Evolutionary conservation across 257 asterid genomes (phyloP).

Genomic region (Solanum phureja): DNA sequence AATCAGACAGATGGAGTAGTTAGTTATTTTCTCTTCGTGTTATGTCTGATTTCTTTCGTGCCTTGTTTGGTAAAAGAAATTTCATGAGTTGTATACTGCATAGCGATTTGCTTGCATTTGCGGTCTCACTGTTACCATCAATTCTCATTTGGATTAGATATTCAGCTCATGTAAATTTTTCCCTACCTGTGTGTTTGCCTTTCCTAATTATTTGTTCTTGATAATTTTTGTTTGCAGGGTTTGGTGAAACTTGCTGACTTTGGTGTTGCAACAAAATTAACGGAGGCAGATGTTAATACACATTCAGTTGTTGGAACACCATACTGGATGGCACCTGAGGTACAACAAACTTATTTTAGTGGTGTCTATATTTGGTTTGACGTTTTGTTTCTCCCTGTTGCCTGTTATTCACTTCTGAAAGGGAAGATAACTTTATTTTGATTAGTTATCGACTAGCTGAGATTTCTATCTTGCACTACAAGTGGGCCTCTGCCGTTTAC

Average conservation of each 20-base stretch:
- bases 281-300: constrained; percentile 88
- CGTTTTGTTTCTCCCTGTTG: neutral
- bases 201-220: neutral
- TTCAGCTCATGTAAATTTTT: neutral
- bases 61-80: neutral
- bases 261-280: constrained; percentile 95
- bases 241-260: constrained; percentile 99
- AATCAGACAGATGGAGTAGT: neutral
- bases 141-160: neutral
- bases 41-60: neutral
- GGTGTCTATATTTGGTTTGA: neutral
- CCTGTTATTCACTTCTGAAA: neutral
- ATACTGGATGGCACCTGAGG: constrained; percentile 99
- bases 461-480: neutral
- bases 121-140: neutral
- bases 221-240: constrained; percentile 66
- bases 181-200: neutral
- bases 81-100: neutral
- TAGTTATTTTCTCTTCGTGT: neutral
- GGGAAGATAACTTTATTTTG: neutral
- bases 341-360: constrained; percentile 1
- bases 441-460: neutral
- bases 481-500: neutral
- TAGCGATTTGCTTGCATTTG: neutral
- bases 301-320: constrained; percentile 99